phyloP scores from a whole-genome alignment of 768 basidiomycete genomes.

The Boletus subcaerulescens region DNA sequence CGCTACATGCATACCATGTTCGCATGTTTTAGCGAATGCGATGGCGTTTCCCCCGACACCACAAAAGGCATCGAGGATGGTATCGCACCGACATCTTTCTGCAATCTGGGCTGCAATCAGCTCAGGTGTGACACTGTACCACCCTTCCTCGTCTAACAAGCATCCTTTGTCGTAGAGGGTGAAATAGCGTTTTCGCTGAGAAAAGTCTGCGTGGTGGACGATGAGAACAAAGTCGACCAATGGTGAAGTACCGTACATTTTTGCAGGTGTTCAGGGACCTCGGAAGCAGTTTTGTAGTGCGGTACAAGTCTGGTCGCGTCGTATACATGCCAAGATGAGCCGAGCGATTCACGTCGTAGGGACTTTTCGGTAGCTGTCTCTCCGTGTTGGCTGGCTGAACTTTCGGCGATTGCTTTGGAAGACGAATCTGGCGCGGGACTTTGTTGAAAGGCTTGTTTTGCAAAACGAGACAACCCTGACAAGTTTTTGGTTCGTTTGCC shows the following conservation, averaged over 20 bases:
- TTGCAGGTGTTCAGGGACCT: conserved; percentile 75
- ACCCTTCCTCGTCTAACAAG: conserved; percentile 92
- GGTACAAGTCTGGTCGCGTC: conserved; percentile 76
- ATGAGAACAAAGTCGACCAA: conserved; percentile 1
- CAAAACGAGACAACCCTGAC: conserved; percentile 44
- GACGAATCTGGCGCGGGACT: neutral
- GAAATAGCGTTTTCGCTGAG: conserved; percentile 80
- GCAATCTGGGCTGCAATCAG: conserved; percentile 91
- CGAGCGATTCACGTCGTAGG: conserved; percentile 25
- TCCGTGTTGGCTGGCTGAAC: neutral
- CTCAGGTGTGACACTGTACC: conserved; percentile 97
- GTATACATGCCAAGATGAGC: conserved; percentile 41
- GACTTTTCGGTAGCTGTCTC: neutral
- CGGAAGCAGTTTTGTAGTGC: conserved; percentile 55
- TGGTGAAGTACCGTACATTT: conserved; percentile 59
- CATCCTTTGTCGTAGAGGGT: conserved; percentile 78
- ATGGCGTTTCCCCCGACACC: conserved; percentile 98
- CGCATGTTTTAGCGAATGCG: conserved; percentile 94
- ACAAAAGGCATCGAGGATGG: conserved; percentile 91
- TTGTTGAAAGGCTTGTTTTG: conserved; percentile 37
- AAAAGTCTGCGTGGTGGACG: conserved; percentile 61
- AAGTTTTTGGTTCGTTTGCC: conserved; percentile 41
- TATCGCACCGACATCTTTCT: conserved; percentile 82
- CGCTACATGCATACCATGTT: conserved; percentile 62
- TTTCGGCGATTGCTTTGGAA: neutral